Base-by-base conservation (phyloP, 768 basidiomycete species). In the Crassisporium funariophilum region DNA sequence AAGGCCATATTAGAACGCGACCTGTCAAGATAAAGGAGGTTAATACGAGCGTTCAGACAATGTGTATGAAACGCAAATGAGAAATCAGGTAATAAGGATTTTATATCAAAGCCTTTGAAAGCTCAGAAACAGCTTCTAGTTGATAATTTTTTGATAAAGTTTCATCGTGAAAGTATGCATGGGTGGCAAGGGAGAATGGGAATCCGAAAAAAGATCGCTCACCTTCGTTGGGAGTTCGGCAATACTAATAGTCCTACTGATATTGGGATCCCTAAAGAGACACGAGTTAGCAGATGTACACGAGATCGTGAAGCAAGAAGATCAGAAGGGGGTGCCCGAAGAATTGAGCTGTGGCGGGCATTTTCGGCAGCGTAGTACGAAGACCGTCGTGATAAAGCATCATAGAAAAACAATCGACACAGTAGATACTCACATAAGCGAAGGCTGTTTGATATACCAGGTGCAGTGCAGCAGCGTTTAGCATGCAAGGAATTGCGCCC, bases 301-400 rank as follows among this genome's bases (percentile, higher is more conserved):
- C 51, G 39, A 47, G 13, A 46, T 33, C 9, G 13, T 20, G 21
- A 41, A 27, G 15, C 19, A 50, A 44, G 40, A 47, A 57, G 56
- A 71, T 88, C 86, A 88, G 86, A 77, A 53, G 70, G 82, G 86
- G 82, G 72, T 86, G 87, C 86, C 88, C 88, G 86, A 81, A 66
- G 35, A 60, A 59, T 76, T 90, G 88, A 91, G 88, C 88, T 91
- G 83, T 88, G 84, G 84, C 88, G 88, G 88, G 88, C 88, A 81
- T 63, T 87, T 91, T 91, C 88, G 88, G 84, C 86, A 89, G 68
- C 47, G 55, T 64, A 47, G 59, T 91, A 90, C 88, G 88, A 88
- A 90, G 88, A 91, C 88, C 88, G 88, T 91, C 88, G 88, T 90
- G 86, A 83, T 82, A 75, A 70, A 79, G 66, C 86, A 88, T 88